Evolutionary conservation across 1,139 yeast species (phyloP).

Genomic region (Geotrichum bryndzae): DNA sequence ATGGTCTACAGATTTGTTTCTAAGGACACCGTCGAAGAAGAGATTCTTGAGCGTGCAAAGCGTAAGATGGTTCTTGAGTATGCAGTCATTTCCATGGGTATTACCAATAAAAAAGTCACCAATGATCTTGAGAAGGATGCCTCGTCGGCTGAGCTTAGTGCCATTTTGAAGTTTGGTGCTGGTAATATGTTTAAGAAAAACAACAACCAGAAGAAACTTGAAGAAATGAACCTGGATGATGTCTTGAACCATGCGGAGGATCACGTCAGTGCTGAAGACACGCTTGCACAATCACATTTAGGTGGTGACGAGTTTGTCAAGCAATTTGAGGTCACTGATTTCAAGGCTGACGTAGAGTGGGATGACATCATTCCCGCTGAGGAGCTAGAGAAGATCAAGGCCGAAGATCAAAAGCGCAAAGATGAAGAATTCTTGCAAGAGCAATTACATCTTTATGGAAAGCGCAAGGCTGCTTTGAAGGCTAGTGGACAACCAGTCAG

Average conservation of each 20-base stretch:
- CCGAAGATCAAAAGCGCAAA: conserved; percentile 77
- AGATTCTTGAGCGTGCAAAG: conserved; percentile 91
- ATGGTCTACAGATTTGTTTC: conserved; percentile 95
- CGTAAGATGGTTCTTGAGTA: conserved; percentile 97
- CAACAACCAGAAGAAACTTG: conserved; percentile 82
- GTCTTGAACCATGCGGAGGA: conserved; percentile 96
- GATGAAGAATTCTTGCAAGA: conserved; percentile 85
- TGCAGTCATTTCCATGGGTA: conserved; percentile 93
- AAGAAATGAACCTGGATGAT: conserved; percentile 91
- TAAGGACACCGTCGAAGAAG: conserved; percentile 96
- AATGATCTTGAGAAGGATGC: conserved; percentile 65
- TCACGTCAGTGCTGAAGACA: conserved; percentile 89
- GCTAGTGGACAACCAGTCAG: conserved; percentile 35
- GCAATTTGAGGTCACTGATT: conserved; percentile 97
- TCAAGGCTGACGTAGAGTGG: conserved; percentile 98
- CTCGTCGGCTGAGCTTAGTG: conserved; percentile 70
- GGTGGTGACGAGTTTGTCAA: conserved; percentile 97
- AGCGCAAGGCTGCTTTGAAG: conserved; percentile 65
- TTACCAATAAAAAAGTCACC: conserved; percentile 59
- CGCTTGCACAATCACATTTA: conserved; percentile 83
- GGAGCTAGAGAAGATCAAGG: conserved; percentile 81
- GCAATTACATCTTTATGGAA: conserved; percentile 79
- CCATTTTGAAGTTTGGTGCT: conserved; percentile 95
- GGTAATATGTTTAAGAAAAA: conserved; percentile 94
- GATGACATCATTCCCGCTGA: conserved; percentile 98